Evolutionary conservation across 2,329 filamentous ascomycete genomes (phyloP), one percentile per base, ranked within the genome.

Genomic region (Aspergillus cejpii): DNA sequence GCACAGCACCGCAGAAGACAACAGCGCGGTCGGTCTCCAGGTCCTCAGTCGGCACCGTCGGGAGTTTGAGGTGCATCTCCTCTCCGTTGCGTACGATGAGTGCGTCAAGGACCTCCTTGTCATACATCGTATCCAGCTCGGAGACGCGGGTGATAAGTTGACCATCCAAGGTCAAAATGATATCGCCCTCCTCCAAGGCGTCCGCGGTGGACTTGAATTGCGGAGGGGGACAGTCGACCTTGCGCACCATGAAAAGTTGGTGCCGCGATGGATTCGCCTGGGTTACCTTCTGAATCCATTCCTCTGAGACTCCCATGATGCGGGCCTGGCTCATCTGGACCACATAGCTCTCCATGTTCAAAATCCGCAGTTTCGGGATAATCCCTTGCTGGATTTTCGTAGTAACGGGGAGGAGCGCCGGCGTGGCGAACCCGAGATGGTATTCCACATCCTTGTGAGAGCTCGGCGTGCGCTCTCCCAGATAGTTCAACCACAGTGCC

Each of bases 211-310:
- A 60, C 6, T 58, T 57, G 65, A 66, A 62, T 10, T 61, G 62
- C 4, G 69, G 62, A 1, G 72, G 77, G 17, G 79, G 79, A 37
- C 80, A 82, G 56, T 84, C 74, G 49, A 94, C 84, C 71, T 98
- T 98, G 58, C 88, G 85, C 23, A 98, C 88, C 86, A 98, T 96
- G 74, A 98, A 98, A 28, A 98, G 79, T 69, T 98, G 92, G 63
- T 98, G 92, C 46, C 89, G 86, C 40, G 92, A 84, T 29, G 87
- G 85, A 66, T 98, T 96, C 50, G 88, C 87, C 53, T 83, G 75
- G 42, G 92, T 84, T 2, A 96, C 91, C 66, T 88, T 85, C 56
- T 87, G 78, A 58, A 98, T 95, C 92, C 91, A 97, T 50, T 94
- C 84, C 58, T 97, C 90, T 0, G 87, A 87, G 1, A 97, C 88